Percentiles rank a stretch among this genome's conserved stretches.
Evolutionary conservation across 768 basidiomycete species (phyloP).

Genomic region (Calocybe indica): DNA sequence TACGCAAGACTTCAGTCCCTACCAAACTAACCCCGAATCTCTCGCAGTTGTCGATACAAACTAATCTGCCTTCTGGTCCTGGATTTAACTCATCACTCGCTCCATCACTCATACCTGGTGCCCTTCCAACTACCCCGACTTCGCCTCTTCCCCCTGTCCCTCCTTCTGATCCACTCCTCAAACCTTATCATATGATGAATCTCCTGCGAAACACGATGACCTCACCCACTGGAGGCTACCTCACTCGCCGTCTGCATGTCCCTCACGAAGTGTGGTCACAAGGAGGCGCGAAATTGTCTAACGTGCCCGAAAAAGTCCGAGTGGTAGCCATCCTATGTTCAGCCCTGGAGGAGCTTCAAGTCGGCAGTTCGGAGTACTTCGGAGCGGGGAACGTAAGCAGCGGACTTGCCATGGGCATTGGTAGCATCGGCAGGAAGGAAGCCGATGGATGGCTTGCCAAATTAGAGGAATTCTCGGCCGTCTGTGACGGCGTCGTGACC

Average conservation of each 20-base stretch:
- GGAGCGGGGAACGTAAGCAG: conserved; percentile 76
- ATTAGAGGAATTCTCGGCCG: conserved; percentile 73
- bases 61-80: conserved; percentile 32
- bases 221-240: conserved; percentile 77
- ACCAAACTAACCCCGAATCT: conserved; percentile 49
- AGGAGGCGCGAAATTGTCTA: conserved; percentile 79
- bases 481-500: conserved; percentile 75
- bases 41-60: conserved; percentile 44
- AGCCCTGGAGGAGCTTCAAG: conserved; percentile 75
- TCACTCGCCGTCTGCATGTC: conserved; percentile 81
- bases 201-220: conserved; percentile 75
- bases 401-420: conserved; percentile 69
- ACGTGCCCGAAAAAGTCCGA: conserved; percentile 79
- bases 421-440: conserved; percentile 70
- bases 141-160: conserved; percentile 73
- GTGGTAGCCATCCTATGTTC: conserved; percentile 75
- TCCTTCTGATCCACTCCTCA: conserved; percentile 67
- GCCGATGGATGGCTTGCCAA: conserved; percentile 73
- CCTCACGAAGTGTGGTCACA: conserved; percentile 90
- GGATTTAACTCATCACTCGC: conserved; percentile 28
- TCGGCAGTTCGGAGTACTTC: conserved; percentile 65
- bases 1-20: conserved; percentile 58
- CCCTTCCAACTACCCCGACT: conserved; percentile 66
- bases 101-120: conserved; percentile 43
- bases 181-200: conserved; percentile 90